phyloP scores from a whole-genome alignment of 345 rosid genomes.

The Melastoma malabathricum region DNA sequence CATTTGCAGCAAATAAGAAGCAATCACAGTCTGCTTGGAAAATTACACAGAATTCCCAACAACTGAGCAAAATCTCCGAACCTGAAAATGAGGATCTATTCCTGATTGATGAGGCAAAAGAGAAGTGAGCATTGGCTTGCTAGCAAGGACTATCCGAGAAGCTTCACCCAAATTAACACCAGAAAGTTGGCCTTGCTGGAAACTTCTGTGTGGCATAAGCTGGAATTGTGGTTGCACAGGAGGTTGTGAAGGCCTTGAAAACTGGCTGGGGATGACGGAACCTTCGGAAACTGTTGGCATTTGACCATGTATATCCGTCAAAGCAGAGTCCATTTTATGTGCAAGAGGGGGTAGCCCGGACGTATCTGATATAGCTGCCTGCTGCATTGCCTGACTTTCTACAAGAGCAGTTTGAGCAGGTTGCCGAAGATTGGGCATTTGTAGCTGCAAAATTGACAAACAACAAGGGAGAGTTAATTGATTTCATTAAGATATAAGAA shows the following conservation, averaged over 20 bases:
- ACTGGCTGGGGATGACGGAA: constrained; percentile 36
- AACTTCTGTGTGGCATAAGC: constrained; percentile 31
- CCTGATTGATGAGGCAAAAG: too few relatives aligned
- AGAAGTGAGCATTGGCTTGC: too few relatives aligned
- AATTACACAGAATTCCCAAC: too few relatives aligned
- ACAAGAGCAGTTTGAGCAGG: constrained; percentile 27
- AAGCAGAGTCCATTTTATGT: constrained; percentile 27
- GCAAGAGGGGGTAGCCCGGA: constrained; percentile 39
- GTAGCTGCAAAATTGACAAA: constrained; percentile 42
- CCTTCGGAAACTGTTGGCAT: constrained; percentile 20
- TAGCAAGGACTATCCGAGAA: too few relatives aligned
- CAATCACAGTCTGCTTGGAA: too few relatives aligned
- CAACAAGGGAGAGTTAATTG: not conserved
- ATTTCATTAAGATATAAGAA: not conserved
- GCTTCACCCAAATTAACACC: too few relatives aligned
- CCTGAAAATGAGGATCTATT: too few relatives aligned
- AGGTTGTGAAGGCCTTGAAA: constrained; percentile 33
- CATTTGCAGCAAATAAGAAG: too few relatives aligned
- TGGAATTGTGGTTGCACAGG: constrained; percentile 35
- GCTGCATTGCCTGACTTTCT: constrained; percentile 34
- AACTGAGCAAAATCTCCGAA: too few relatives aligned
- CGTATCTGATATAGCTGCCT: constrained; percentile 25
- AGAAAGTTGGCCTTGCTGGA: constrained; percentile 5
- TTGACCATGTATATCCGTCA: constrained; percentile 32
- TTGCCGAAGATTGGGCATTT: constrained; percentile 55